Evolutionary conservation across 164 flowering plant genomes (phyloP).

Genomic region (Sextonia rubra): DNA sequence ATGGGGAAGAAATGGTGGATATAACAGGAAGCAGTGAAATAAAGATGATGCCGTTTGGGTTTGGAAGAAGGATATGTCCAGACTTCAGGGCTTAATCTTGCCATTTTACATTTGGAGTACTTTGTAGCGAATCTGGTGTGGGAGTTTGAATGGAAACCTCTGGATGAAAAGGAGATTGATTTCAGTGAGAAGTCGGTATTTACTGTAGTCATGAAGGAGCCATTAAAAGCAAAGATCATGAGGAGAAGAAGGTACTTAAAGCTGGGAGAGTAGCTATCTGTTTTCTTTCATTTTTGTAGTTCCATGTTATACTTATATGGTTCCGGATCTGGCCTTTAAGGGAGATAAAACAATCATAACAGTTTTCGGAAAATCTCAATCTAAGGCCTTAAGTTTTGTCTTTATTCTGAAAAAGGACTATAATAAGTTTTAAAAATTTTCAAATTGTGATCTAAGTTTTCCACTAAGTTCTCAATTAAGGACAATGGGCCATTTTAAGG

Average conservation of each 20-base stretch:
- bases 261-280: too few relatives aligned
- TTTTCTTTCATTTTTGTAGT: too few relatives aligned
- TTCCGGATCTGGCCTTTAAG: too few relatives aligned
- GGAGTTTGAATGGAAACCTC: slow-evolving; percentile 39
- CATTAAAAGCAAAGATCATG: slow-evolving; percentile 25
- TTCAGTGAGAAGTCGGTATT: slow-evolving; percentile 41
- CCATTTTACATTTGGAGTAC: slow-evolving; percentile 22
- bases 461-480: too few relatives aligned
- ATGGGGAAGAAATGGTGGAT: slow-evolving; percentile 15
- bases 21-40: slow-evolving; percentile 38
- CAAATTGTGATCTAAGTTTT: too few relatives aligned
- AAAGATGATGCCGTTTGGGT: slow-evolving; percentile 58
- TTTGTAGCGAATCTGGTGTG: slow-evolving; percentile 32
- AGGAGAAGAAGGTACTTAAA: slow-evolving; percentile 4
- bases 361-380: too few relatives aligned
- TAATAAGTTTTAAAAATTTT: too few relatives aligned
- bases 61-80: slow-evolving; percentile 35
- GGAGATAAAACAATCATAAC: too few relatives aligned
- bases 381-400: too few relatives aligned
- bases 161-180: slow-evolving; percentile 33
- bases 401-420: too few relatives aligned
- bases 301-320: too few relatives aligned
- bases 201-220: slow-evolving; percentile 41
- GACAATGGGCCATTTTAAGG: too few relatives aligned
- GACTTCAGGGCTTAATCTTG: slow-evolving; percentile 17